Percentiles rank a stretch among this genome's conserved stretches.
Conservation (phyloP, 352 stramenopile genomes). For the Globisporangium camurandrum region DNA sequence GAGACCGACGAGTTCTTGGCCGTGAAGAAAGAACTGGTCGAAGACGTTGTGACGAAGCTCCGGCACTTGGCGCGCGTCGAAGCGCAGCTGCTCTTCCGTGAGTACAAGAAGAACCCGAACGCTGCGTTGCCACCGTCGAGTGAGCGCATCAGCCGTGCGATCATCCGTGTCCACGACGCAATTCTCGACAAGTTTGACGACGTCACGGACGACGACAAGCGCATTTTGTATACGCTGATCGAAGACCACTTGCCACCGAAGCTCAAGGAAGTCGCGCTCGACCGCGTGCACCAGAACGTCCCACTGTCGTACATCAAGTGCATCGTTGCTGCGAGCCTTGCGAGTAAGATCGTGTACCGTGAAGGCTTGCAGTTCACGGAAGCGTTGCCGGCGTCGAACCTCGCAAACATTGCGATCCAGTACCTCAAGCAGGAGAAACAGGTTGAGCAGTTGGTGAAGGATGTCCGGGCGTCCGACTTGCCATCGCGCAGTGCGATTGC, state of each 20-base stretch:
- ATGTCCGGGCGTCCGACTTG: slow-evolving; percentile 43
- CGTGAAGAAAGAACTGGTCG: slow-evolving; percentile 92
- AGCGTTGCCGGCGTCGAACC: slow-evolving; percentile 84
- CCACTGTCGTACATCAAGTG: slow-evolving; percentile 95
- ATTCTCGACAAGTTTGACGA: slow-evolving; percentile 89
- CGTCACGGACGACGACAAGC: slow-evolving; percentile 79
- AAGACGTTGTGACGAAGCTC: slow-evolving; percentile 93
- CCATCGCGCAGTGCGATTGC: slow-evolving; percentile 59
- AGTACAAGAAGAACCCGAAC: slow-evolving; percentile 89
- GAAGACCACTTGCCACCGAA: slow-evolving; percentile 92
- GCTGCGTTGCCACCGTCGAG: slow-evolving; percentile 87
- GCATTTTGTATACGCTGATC: slow-evolving; percentile 78
- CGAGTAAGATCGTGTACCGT: slow-evolving; percentile 97
- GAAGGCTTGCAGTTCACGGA: slow-evolving; percentile 96
- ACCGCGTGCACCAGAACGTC: slow-evolving; percentile 89
- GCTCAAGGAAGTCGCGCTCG: slow-evolving; percentile 90
- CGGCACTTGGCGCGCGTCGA: slow-evolving; percentile 90
- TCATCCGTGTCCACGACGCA: slow-evolving; percentile 95
- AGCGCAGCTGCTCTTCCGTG: slow-evolving; percentile 96
- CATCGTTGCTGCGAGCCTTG: slow-evolving; percentile 93
- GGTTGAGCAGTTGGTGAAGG: slow-evolving; percentile 78
- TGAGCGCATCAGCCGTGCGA: slow-evolving; percentile 93
- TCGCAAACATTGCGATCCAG: slow-evolving; percentile 88
- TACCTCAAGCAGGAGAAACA: slow-evolving; percentile 96
- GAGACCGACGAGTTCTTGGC: slow-evolving; percentile 95